A percentile compares a stretch with the other conserved stretches of the same genome.
Evolutionary conservation across 345 rosid species (phyloP).

Genomic region (Dipteronia dyeriana): DNA sequence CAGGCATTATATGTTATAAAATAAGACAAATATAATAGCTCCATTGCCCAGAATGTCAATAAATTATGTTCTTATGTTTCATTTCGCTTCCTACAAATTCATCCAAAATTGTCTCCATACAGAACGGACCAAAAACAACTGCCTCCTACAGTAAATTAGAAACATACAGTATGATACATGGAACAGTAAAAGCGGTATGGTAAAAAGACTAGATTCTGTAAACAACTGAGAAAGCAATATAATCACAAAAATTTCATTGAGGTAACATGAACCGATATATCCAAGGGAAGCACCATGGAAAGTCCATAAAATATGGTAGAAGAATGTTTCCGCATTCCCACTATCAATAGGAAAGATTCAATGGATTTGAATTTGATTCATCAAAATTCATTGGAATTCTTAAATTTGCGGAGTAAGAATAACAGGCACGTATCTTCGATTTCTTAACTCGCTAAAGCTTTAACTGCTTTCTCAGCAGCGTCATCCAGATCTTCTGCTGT

Average conservation of each 20-base stretch:
- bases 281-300: background rate
- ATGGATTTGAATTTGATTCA: slow-evolving; percentile 15
- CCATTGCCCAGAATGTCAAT: background rate
- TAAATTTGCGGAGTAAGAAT: background rate
- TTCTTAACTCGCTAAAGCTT: slow-evolving; percentile 47
- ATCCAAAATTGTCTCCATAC: background rate
- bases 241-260: slow-evolving; percentile 7
- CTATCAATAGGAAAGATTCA: slow-evolving; percentile 24
- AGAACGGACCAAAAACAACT: no score
- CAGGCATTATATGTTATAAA: background rate
- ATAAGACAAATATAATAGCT: background rate
- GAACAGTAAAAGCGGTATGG: background rate
- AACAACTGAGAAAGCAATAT: background rate
- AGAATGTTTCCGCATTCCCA: slow-evolving; percentile 9
- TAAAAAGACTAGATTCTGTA: background rate
- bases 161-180: background rate
- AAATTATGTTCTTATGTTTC: background rate
- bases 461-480: slow-evolving; percentile 97
- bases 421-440: background rate
- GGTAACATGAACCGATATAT: background rate
- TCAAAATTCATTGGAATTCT: slow-evolving; percentile 17
- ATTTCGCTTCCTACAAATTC: background rate
- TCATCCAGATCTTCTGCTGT: slow-evolving; percentile 97
- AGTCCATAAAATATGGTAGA: slow-evolving; percentile 1
- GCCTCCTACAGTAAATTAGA: background rate